Percentiles rank a stretch among this genome's conserved stretches.
phyloP scores from a whole-genome alignment of 108 stramenopile genomes.

The Conticribra guillardii region DNA sequence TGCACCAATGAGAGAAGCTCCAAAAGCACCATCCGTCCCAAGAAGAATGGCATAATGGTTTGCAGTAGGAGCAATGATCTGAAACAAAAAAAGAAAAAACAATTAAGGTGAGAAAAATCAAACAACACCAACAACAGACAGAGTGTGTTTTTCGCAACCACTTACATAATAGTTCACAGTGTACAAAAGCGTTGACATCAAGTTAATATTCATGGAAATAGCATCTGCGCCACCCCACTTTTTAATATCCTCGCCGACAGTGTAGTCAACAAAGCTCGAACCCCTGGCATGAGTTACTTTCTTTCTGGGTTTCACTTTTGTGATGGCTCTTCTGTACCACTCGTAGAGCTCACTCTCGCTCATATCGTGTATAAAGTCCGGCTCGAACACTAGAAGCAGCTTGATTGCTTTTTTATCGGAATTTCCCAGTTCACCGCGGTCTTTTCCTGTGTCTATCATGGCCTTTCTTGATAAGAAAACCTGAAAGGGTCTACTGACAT shows the following conservation, averaged over 20 bases:
- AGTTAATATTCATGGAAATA: slow-evolving; percentile 58
- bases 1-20: slow-evolving; percentile 66
- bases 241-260: slow-evolving; percentile 18
- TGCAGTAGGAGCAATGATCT: slow-evolving; percentile 70
- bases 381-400: slow-evolving; percentile 52
- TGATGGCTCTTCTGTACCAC: slow-evolving; percentile 38
- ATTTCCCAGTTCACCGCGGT: slow-evolving; percentile 59
- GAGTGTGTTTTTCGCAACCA: no score
- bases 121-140: not conserved
- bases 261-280: slow-evolving; percentile 20
- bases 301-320: not conserved
- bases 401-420: slow-evolving; percentile 50
- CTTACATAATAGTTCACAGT: slow-evolving; percentile 79
- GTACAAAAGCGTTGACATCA: slow-evolving; percentile 65
- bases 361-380: slow-evolving; percentile 52
- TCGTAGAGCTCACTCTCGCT: slow-evolving; percentile 42
- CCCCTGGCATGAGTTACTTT: not conserved
- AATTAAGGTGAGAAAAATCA: not conserved
- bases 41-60: slow-evolving; percentile 52
- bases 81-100: slow-evolving; percentile 4
- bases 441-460: slow-evolving; percentile 55
- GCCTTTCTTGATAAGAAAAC: slow-evolving; percentile 58
- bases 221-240: slow-evolving; percentile 62
- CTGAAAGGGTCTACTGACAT: slow-evolving; percentile 55
- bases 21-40: slow-evolving; percentile 49